Evolutionary conservation across 2,329 filamentous ascomycete species (phyloP).

Genomic region (Calonectria pauciramosa): DNA sequence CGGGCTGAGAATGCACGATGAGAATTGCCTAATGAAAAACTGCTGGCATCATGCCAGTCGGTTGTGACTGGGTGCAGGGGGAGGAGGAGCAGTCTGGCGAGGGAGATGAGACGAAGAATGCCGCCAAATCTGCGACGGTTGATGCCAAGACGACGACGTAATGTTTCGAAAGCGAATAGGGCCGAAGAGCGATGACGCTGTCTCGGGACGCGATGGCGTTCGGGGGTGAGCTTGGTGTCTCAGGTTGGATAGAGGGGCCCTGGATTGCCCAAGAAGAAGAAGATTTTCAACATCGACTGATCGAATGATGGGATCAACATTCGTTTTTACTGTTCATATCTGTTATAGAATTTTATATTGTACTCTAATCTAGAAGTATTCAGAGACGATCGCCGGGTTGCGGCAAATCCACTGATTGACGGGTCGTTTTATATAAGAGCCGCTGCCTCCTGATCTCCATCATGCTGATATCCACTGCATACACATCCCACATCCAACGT

Average conservation of each 20-base stretch:
- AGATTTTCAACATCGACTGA: background rate
- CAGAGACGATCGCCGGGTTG: background rate
- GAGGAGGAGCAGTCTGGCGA: background rate
- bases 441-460: background rate
- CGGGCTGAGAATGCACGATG: background rate
- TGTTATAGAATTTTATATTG: background rate
- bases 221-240: background rate
- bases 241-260: background rate
- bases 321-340: background rate
- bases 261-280: background rate
- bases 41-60: background rate
- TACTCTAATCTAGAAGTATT: background rate
- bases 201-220: constrained; percentile 21
- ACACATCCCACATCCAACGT: background rate
- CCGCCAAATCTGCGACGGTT: background rate
- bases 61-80: background rate
- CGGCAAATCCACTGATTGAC: background rate
- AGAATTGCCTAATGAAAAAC: background rate
- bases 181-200: constrained; percentile 5
- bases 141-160: background rate
- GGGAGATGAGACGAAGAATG: constrained; percentile 1
- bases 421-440: background rate
- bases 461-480: too few relatives aligned
- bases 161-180: constrained; percentile 1
- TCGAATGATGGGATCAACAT: background rate